phyloP scores from a whole-genome alignment of 306 rosid genomes.

The Pueraria montana region DNA sequence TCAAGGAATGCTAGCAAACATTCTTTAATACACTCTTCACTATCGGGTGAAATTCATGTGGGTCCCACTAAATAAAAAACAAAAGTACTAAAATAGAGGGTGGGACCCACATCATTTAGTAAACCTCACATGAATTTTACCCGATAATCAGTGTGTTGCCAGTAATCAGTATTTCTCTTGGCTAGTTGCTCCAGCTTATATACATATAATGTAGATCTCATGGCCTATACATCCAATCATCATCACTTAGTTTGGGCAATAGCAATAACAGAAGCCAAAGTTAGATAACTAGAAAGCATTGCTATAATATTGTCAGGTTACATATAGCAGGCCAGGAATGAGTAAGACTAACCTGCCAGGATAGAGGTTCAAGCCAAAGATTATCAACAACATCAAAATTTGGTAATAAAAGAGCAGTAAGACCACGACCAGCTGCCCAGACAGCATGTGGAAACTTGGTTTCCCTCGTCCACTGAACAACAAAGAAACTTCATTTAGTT shows the following conservation, averaged over 20 bases:
- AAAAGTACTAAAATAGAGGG: not conserved
- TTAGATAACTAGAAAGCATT: slow-evolving; percentile 9
- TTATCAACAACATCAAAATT: slow-evolving; percentile 89
- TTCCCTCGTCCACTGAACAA: slow-evolving; percentile 88
- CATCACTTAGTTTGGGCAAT: slow-evolving; percentile 5
- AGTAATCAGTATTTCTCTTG: not conserved
- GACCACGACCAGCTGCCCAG: slow-evolving; percentile 99
- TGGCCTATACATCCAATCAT: not conserved
- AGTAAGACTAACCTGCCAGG: slow-evolving; percentile 89
- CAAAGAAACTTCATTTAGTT: slow-evolving; percentile 38
- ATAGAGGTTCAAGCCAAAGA: slow-evolving; percentile 95
- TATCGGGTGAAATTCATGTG: not conserved
- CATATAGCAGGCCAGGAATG: slow-evolving; percentile 15
- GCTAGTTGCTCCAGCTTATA: slow-evolving; percentile 18
- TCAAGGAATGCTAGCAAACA: slow-evolving; percentile 1
- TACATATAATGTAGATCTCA: not conserved
- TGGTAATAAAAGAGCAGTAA: slow-evolving; percentile 86
- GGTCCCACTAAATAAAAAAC: not conserved
- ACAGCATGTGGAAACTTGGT: slow-evolving; percentile 95
- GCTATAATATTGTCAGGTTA: slow-evolving; percentile 5
- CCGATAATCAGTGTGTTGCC: not conserved
- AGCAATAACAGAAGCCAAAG: slow-evolving; percentile 10
- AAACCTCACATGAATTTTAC: slow-evolving; percentile 11
- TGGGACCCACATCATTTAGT: not conserved
- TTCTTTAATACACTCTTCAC: not conserved